Evolutionary conservation across 768 basidiomycete species (phyloP).

Genomic region (Podaxis sp.): DNA sequence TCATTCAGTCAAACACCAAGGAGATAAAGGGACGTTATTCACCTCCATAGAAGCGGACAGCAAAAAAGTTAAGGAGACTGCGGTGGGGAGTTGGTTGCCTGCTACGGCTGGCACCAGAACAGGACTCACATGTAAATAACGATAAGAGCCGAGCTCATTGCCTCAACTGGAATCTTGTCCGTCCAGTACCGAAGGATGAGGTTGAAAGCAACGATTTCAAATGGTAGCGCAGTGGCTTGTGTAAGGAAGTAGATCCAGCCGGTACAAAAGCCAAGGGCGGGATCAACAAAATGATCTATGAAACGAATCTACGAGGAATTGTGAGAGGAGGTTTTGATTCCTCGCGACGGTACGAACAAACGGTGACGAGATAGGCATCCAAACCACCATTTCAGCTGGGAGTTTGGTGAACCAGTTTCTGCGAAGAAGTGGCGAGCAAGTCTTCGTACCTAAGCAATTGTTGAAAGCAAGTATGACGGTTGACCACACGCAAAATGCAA

Average conservation of each 20-base stretch:
- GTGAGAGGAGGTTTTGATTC: neutral
- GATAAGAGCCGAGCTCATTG: constrained; percentile 41
- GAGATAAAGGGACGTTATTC: neutral
- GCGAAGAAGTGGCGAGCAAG: neutral
- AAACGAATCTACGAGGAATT: constrained; percentile 47
- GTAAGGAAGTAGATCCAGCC: constrained; percentile 60
- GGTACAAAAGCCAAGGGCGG: constrained; percentile 52
- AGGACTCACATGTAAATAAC: constrained; percentile 37
- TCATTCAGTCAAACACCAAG: neutral
- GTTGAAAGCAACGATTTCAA: constrained; percentile 55
- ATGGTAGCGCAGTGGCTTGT: constrained; percentile 39
- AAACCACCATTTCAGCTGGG: constrained; percentile 76
- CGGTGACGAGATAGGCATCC: constrained; percentile 75
- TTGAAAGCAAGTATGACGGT: constrained; percentile 47
- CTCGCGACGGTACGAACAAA: constrained; percentile 42
- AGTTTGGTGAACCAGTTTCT: neutral
- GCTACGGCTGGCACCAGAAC: neutral
- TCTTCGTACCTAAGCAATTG: constrained; percentile 39
- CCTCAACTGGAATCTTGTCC: constrained; percentile 44
- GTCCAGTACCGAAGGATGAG: constrained; percentile 54
- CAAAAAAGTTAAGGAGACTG: constrained; percentile 45
- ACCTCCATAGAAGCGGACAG: constrained; percentile 51
- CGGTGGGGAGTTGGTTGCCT: neutral
- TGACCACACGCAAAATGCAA: constrained; percentile 48
- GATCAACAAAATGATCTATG: constrained; percentile 55